phyloP scores from a whole-genome alignment of 176 grass and related monocot species.

The Oropetium thomaeum region DNA sequence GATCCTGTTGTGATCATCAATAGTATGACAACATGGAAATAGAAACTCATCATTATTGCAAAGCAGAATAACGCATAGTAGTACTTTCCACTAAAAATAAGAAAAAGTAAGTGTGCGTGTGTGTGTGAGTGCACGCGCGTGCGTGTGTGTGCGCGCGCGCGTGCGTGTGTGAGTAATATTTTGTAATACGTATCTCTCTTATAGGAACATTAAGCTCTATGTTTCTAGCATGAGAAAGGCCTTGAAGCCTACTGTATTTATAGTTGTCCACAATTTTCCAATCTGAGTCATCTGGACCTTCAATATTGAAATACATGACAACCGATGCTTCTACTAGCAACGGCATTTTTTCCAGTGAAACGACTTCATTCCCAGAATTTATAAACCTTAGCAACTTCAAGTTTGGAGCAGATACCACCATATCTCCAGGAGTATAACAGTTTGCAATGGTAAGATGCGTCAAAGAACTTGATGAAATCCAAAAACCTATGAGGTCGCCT shows the following conservation, averaged over 20 bases:
- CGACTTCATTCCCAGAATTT: neutral
- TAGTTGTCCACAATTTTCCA: neutral
- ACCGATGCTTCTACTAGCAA: neutral
- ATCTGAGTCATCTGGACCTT: neutral
- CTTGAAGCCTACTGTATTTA: neutral
- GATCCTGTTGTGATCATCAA: neutral
- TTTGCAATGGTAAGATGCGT: neutral
- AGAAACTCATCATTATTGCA: no score
- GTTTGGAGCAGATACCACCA: neutral
- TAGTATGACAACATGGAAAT: no score
- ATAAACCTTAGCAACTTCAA: neutral
- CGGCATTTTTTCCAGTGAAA: neutral
- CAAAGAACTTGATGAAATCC: neutral
- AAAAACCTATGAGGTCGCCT: neutral
- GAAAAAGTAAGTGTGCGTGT: no score
- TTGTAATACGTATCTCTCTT: neutral
- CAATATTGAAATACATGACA: neutral
- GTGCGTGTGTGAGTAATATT: no score
- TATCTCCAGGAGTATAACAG: neutral
- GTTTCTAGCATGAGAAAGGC: neutral
- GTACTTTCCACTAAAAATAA: no score
- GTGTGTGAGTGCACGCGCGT: no score
- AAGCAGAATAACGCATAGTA: no score
- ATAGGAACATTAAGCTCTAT: neutral
- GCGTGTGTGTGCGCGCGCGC: no score